Evolutionary conservation across 768 basidiomycete species (phyloP), one percentile per base, ranked within the genome.

Genomic region (Leccinum fibrillosum): DNA sequence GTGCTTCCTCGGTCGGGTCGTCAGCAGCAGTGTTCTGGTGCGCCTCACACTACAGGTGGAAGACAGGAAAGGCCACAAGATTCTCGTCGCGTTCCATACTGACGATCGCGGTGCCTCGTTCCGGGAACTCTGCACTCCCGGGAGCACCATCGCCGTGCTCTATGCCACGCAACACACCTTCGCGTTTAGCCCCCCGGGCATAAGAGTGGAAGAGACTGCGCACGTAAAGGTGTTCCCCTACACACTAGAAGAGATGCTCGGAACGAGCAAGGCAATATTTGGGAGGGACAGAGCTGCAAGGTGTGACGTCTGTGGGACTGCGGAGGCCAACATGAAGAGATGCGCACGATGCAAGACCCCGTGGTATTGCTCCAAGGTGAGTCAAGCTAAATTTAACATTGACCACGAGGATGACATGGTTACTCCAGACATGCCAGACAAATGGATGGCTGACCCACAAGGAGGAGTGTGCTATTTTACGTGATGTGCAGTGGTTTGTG

Each of bases 121-220:
- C 47, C 62, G 57, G 50, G 15, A 49, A 17, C 53, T 53, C 19
- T 71, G 70, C 28, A 62, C 48, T 19, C 65, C 67, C 1, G 71
- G 69, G n/a, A 71, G 55, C 32, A 72, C 70, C 39, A 65, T 71
- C 52, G 70, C 70, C 2, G 70, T 71, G 52, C 67, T 71, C 30
- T 71, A 71, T 13, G 70, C 70, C 52, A 65, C 66, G 2, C 71
- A 69, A 15, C 71, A 71, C 53, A 61, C 26, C 2, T 71, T 71
- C 50, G 63, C 71, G 23, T 72, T 72, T 34, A 69, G 67, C 51
- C 69, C 71, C 2, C 66, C 69, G 2, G 70, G 70, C 3, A 47
- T 71, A 45, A 64, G 69, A 17, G 47, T 71, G 54, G 70, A 71
- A 56, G 67, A 71, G n/a, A 21, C 11, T 34, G 54, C 54, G 28